phyloP scores from a whole-genome alignment of 371 early-diverging fungal genomes.

The Circinella minor region DNA sequence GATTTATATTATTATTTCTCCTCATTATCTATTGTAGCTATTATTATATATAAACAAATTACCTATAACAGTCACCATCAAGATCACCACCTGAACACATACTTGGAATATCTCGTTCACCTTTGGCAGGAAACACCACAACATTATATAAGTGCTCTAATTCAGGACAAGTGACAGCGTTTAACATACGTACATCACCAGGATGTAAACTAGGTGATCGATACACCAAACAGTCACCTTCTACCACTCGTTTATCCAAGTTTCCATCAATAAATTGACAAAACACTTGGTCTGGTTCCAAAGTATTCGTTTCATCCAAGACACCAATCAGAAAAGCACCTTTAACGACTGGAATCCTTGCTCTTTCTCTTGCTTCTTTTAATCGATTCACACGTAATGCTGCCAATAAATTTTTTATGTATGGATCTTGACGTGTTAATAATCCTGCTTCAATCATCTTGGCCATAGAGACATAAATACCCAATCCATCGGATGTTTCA shows the following conservation, averaged over 20 bases:
- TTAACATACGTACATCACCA: conserved; percentile 72
- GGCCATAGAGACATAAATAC: conserved; percentile 37
- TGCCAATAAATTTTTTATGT: conserved; percentile 53
- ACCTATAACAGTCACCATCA: conserved; percentile 75
- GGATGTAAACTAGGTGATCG: conserved; percentile 79
- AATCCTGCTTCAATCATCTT: conserved; percentile 55
- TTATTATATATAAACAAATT: too few species aligned
- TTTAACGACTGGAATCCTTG: conserved; percentile 61
- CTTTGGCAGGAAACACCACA: conserved; percentile 75
- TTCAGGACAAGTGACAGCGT: conserved; percentile 60
- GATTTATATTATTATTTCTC: too few species aligned
- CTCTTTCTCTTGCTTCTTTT: conserved; percentile 58
- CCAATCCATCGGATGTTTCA: conserved; percentile 48
- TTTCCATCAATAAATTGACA: conserved; percentile 41
- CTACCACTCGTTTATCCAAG: conserved; percentile 35
- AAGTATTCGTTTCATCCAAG: conserved; percentile 70
- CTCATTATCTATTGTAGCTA: too few species aligned
- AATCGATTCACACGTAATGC: conserved; percentile 51
- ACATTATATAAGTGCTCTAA: conserved; percentile 69
- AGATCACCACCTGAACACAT: conserved; percentile 79
- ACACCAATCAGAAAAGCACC: conserved; percentile 72
- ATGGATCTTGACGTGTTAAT: conserved; percentile 52
- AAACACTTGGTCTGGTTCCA: conserved; percentile 71
- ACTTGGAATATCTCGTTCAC: conserved; percentile 69
- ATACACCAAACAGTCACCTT: conserved; percentile 55